Evolutionary conservation across 2,329 filamentous ascomycete species (phyloP).

Genomic region (Calonectria hawksworthii): DNA sequence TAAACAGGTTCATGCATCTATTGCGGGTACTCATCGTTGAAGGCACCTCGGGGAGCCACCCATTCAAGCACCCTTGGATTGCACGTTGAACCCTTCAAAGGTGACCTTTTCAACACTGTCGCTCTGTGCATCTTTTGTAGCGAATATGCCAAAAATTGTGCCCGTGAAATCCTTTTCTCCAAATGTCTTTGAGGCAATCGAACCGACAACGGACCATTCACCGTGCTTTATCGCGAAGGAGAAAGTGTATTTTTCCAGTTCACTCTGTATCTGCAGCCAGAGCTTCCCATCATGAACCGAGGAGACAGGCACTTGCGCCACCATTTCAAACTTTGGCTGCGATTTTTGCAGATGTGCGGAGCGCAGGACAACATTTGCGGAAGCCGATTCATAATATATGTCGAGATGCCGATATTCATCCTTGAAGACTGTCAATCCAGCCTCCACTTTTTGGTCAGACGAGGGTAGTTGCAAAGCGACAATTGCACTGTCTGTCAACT

Average conservation of each 20-base stretch:
- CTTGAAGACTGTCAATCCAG: conserved; percentile 4
- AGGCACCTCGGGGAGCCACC: not conserved
- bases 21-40: not conserved
- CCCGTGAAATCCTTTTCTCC: not conserved
- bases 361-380: not conserved
- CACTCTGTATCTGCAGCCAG: not conserved
- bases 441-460: not conserved
- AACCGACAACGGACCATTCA: not conserved
- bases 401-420: conserved; percentile 9
- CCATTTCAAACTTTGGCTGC: not conserved
- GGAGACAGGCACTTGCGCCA: not conserved
- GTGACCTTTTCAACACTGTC: not conserved
- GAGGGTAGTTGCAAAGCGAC: not conserved
- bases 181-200: not conserved
- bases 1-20: not conserved
- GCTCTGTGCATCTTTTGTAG: not conserved
- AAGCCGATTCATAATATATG: conserved; percentile 5
- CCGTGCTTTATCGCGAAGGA: not conserved
- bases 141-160: conserved; percentile 1
- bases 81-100: not conserved
- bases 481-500: not conserved
- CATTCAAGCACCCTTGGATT: not conserved
- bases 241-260: not conserved
- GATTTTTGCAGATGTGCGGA: not conserved
- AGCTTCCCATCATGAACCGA: not conserved